Conservation (phyloP, 1,284 basidiomycete genomes). For the Hemileia vastatrix region DNA sequence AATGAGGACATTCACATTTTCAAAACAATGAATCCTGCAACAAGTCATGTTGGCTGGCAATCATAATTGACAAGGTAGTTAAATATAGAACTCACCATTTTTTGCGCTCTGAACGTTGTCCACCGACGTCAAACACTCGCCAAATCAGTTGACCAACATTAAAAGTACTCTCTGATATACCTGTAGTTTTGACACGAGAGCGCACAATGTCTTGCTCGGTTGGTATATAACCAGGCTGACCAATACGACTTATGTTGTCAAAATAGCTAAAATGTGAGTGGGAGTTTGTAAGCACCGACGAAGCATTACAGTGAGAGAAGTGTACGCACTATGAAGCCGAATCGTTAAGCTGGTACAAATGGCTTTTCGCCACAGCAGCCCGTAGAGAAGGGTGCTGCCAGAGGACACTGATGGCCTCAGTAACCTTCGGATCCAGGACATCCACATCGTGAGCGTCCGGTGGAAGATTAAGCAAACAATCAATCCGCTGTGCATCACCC, state of each 20-base stretch:
- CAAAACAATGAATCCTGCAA: slow-evolving; percentile 20
- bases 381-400: slow-evolving; percentile 3
- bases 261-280: slow-evolving; percentile 54
- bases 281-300: background rate
- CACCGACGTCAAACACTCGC: slow-evolving; percentile 77
- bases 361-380: slow-evolving; percentile 1
- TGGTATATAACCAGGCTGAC: slow-evolving; percentile 60
- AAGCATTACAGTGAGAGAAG: background rate
- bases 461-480: slow-evolving; percentile 1
- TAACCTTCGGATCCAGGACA: slow-evolving; percentile 1
- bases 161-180: slow-evolving; percentile 88
- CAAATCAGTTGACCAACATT: slow-evolving; percentile 45
- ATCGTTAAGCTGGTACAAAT: slow-evolving; percentile 11
- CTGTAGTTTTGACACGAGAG: slow-evolving; percentile 74
- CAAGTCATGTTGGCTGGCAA: background rate
- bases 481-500: slow-evolving; percentile 8
- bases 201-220: slow-evolving; percentile 55
- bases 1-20: slow-evolving; percentile 16
- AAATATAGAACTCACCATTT: slow-evolving; percentile 47
- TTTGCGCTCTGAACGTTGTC: slow-evolving; percentile 75
- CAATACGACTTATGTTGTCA: slow-evolving; percentile 66
- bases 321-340: slow-evolving; percentile 6
- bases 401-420: slow-evolving; percentile 6
- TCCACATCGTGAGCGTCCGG: slow-evolving; percentile 3
- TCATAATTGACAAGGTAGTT: background rate